Evolutionary conservation across 106 monocot genomes (phyloP), one percentile per base, ranked within the genome.

Genomic region (Dioscorea alata): DNA sequence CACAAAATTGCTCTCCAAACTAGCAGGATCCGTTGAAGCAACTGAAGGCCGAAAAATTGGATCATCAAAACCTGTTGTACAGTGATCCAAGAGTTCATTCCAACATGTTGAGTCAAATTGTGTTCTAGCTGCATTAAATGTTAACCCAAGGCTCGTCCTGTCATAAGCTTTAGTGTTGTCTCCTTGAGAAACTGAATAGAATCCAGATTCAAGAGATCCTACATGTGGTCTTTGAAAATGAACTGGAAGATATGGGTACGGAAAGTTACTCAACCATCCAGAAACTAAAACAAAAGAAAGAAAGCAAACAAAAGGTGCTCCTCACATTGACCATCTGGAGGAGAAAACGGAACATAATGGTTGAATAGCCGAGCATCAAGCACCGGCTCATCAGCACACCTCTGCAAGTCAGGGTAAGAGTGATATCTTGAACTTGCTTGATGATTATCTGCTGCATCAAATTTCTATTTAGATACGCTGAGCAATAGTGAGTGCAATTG

Each of bases 391-490:
- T 71, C 58, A 50, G 60, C 84, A 76, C 79, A 64, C 70, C 82
- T 84, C 79, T 76, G 88, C 83, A 84, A 76, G 86, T 84, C 91
- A 96, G 61, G 31, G 88, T 77, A 60, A 92, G 95, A 70, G 95
- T 91, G 49, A 91, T 96, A 84, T 96, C 95, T 76, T 84, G 95
- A 84, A 62, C 79, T 89, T 86, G 81, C 71, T 82, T 85, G 91
- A 75, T 75, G 79, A 82, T 85, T 90, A 95, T 96, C 95, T 91
- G 95, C 84, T 91, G 95, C 82, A 96, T 79, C 88, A 88, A 89
- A 89, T 96, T 91, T 92, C 65, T 73, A 86, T 92, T 91, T 92
- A 92, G 91, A 91, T 78, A 92, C 91, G 89, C 89, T 89, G 86
- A 19, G 19, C 0, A 14, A 54, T 5, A 5, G 7, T 5, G 13